phyloP scores from a whole-genome alignment of 768 basidiomycete genomes.

The Lentinula detonsa region DNA sequence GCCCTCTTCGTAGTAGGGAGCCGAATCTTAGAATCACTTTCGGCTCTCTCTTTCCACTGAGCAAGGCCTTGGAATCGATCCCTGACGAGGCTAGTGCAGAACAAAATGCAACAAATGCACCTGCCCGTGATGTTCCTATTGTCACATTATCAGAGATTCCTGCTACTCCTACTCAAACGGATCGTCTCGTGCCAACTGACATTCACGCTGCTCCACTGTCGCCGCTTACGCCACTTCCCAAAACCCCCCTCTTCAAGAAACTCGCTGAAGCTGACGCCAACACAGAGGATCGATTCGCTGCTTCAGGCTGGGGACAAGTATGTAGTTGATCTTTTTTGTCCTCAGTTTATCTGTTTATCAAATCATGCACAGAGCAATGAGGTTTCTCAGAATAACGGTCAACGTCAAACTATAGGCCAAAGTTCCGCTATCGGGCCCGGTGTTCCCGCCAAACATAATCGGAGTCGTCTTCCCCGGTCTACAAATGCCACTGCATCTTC shows the following conservation, averaged over 20 bases:
- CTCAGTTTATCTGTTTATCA: background rate
- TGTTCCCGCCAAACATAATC: background rate
- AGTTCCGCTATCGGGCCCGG: background rate
- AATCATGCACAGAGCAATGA: too few relatives aligned
- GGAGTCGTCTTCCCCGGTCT: conserved; percentile 3
- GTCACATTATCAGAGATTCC: background rate
- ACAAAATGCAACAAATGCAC: background rate
- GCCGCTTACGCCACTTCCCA: conserved; percentile 4
- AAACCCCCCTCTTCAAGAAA: background rate
- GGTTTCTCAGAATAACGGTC: too few relatives aligned
- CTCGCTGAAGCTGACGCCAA: too few relatives aligned
- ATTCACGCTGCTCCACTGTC: background rate
- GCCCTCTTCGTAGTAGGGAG: background rate
- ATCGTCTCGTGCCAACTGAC: background rate
- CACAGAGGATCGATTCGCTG: background rate
- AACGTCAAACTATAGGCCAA: background rate
- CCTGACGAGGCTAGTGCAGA: background rate
- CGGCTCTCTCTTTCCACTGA: background rate
- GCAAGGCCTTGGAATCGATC: background rate
- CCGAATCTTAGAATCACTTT: background rate
- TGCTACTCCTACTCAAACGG: background rate
- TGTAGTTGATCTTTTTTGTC: background rate
- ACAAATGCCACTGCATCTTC: conserved; percentile 1
- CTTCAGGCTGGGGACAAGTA: background rate
- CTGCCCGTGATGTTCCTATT: background rate